These are phyloP conservation scores for Iberis amara DNA, from an alignment of 441 rosid species.

Conservation along the genomic window DNA sequence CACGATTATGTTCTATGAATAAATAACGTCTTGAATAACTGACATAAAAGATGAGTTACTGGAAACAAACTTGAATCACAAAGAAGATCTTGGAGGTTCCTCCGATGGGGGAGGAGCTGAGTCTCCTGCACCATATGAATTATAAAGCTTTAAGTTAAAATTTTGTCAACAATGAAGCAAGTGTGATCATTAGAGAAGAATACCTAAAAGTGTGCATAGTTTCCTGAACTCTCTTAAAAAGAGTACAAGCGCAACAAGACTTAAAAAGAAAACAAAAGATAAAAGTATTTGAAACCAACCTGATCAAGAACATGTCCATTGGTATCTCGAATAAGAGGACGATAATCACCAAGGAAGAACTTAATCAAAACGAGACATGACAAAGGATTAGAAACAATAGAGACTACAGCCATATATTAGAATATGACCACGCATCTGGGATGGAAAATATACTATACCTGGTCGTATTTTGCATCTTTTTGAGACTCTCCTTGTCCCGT, in stretches of 20 bases:
- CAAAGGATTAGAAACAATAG: constrained; percentile 25
- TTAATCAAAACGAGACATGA: constrained; percentile 29
- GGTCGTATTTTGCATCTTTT: constrained; percentile 74
- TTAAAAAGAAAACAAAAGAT: constrained; percentile 21
- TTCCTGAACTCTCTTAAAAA: constrained; percentile 5
- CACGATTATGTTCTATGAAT: constrained; percentile 18
- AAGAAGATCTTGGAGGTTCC: constrained; percentile 70
- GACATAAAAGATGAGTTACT: constrained; percentile 19
- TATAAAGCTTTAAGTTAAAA: constrained; percentile 20
- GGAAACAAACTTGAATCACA: constrained; percentile 63
- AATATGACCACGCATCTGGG: constrained; percentile 7
- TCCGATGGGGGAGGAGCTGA: constrained; percentile 56
- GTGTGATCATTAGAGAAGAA: constrained; percentile 3
- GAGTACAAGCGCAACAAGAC: constrained; percentile 16
- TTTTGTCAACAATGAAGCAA: constrained; percentile 10
- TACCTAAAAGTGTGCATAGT: constrained; percentile 4
- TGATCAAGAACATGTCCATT: constrained; percentile 73
- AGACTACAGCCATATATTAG: constrained; percentile 16
- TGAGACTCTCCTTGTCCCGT: constrained; percentile 85
- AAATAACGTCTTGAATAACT: constrained; percentile 25
- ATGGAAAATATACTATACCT: constrained; percentile 40
- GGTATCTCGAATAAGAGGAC: constrained; percentile 66
- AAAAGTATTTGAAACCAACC: constrained; percentile 40
- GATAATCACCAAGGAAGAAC: constrained; percentile 87
- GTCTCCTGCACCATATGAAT: constrained; percentile 52